Conservation (phyloP, 2,329 filamentous ascomycete genomes). For the Acrocalymma vagum region DNA sequence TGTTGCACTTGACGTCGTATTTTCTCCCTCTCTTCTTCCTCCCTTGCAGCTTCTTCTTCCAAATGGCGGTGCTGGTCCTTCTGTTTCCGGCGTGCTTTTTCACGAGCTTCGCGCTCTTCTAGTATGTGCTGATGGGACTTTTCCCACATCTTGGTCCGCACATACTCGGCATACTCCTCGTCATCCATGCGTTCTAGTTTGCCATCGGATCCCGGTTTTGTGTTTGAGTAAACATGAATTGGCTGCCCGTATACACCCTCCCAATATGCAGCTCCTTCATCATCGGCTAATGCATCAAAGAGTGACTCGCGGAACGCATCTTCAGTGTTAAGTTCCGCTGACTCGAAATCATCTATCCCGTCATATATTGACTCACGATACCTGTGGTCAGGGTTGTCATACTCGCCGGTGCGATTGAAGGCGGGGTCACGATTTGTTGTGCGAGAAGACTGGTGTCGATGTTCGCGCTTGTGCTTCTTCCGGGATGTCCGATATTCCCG, state of each 20-base stretch:
- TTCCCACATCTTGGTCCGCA: slow-evolving; percentile 93
- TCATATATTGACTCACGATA: slow-evolving; percentile 44
- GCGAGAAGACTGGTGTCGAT: slow-evolving; percentile 19
- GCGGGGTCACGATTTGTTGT: slow-evolving; percentile 29
- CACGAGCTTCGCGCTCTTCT: slow-evolving; percentile 75
- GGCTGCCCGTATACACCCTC: slow-evolving; percentile 96
- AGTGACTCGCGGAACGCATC: slow-evolving; percentile 90
- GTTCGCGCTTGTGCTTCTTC: slow-evolving; percentile 25
- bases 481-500: slow-evolving; percentile 19
- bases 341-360: slow-evolving; percentile 38
- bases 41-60: slow-evolving; percentile 51
- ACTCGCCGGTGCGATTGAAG: slow-evolving; percentile 37
- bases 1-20: slow-evolving; percentile 74
- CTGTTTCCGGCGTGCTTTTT: slow-evolving; percentile 56
- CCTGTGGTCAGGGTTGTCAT: slow-evolving; percentile 39
- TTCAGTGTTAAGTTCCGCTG: slow-evolving; percentile 62
- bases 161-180: slow-evolving; percentile 88
- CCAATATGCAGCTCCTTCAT: slow-evolving; percentile 96
- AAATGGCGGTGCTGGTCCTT: slow-evolving; percentile 44
- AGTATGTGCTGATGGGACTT: slow-evolving; percentile 85
- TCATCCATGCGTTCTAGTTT: slow-evolving; percentile 86
- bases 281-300: slow-evolving; percentile 96
- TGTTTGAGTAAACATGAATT: slow-evolving; percentile 78
- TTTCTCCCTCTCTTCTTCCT: slow-evolving; percentile 52
- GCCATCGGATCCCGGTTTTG: slow-evolving; percentile 61